phyloP scores from a whole-genome alignment of 1,284 basidiomycete genomes.

The Apiotrichum veenhuisii region DNA sequence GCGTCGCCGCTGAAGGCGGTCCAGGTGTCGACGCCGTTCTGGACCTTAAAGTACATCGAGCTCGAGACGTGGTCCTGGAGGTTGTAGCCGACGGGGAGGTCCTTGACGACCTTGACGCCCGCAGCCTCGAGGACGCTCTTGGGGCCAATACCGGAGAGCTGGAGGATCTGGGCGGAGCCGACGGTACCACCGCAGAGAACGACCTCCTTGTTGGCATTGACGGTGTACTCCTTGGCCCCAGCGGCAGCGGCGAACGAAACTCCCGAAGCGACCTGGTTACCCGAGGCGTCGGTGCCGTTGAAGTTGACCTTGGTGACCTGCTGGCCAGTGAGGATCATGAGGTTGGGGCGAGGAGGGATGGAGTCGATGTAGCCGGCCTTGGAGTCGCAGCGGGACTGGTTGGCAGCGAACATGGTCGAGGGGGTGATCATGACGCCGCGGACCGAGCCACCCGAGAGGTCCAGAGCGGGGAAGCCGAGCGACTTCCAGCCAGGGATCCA shows the following conservation, averaged over 20 bases:
- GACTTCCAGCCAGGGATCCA: slow-evolving; percentile 55
- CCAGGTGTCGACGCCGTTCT: slow-evolving; percentile 37
- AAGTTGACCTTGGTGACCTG: slow-evolving; percentile 65
- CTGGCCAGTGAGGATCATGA: slow-evolving; percentile 58
- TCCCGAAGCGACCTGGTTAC: slow-evolving; percentile 57
- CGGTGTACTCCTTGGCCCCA: slow-evolving; percentile 47
- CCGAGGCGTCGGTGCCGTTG: slow-evolving; percentile 51
- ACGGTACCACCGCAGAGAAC: slow-evolving; percentile 59
- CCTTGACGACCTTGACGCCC: slow-evolving; percentile 53
- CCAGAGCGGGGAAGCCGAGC: slow-evolving; percentile 55
- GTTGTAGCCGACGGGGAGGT: slow-evolving; percentile 71
- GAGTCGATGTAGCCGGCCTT: slow-evolving; percentile 67
- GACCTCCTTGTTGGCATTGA: slow-evolving; percentile 56
- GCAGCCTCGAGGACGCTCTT: slow-evolving; percentile 56
- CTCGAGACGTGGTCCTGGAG: slow-evolving; percentile 64
- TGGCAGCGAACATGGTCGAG: slow-evolving; percentile 61
- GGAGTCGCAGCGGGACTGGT: slow-evolving; percentile 65
- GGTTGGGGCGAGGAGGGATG: slow-evolving; percentile 58
- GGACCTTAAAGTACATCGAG: slow-evolving; percentile 40
- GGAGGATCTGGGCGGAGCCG: slow-evolving; percentile 63
- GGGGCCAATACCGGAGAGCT: slow-evolving; percentile 70
- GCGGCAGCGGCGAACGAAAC: slow-evolving; percentile 56
- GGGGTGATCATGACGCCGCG: slow-evolving; percentile 55
- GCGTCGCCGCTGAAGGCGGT: slow-evolving; percentile 27
- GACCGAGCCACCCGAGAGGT: slow-evolving; percentile 32